phyloP scores from a whole-genome alignment of 2,329 filamentous ascomycete genomes.

The Ascochyta lentis region DNA sequence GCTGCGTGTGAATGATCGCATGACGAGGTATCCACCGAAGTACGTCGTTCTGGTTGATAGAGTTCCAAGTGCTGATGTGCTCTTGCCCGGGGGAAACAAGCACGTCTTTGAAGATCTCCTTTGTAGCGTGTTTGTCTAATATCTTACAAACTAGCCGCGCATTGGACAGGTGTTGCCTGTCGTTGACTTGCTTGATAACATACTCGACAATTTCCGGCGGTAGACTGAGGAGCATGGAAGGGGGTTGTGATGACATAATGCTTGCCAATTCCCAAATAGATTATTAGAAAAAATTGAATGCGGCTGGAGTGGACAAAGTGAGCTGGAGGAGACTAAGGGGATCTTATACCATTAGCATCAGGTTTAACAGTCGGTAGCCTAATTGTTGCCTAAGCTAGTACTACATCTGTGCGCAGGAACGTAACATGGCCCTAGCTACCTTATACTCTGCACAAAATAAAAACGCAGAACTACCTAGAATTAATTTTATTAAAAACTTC shows the following conservation, averaged over 20 bases:
- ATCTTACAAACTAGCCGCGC: not conserved
- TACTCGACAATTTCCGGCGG: not conserved
- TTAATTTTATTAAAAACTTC: too few relatives aligned
- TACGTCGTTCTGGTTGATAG: slow-evolving; percentile 5
- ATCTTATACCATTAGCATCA: too few relatives aligned
- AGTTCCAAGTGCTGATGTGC: slow-evolving; percentile 24
- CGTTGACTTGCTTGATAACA: not conserved
- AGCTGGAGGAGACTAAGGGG: too few relatives aligned
- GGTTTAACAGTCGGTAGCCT: too few relatives aligned
- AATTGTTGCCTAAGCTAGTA: too few relatives aligned
- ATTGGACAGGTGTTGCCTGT: not conserved
- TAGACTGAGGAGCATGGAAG: not conserved
- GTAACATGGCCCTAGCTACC: too few relatives aligned
- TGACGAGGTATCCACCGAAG: slow-evolving; percentile 12
- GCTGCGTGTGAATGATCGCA: slow-evolving; percentile 8
- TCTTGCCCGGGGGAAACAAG: not conserved
- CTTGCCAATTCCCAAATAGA: not conserved
- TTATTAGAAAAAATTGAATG: not conserved
- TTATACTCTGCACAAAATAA: too few relatives aligned
- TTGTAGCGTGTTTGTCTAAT: not conserved
- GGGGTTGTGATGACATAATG: not conserved
- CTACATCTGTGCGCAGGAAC: too few relatives aligned
- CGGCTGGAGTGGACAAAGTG: too few relatives aligned
- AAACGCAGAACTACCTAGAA: too few relatives aligned
- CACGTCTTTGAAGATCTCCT: slow-evolving; percentile 1